A percentile compares a stretch with the other conserved stretches of the same genome.
These are phyloP conservation scores for Taphrina communis DNA, from an alignment of 1,139 yeast species.

Conservation along the genomic window DNA sequence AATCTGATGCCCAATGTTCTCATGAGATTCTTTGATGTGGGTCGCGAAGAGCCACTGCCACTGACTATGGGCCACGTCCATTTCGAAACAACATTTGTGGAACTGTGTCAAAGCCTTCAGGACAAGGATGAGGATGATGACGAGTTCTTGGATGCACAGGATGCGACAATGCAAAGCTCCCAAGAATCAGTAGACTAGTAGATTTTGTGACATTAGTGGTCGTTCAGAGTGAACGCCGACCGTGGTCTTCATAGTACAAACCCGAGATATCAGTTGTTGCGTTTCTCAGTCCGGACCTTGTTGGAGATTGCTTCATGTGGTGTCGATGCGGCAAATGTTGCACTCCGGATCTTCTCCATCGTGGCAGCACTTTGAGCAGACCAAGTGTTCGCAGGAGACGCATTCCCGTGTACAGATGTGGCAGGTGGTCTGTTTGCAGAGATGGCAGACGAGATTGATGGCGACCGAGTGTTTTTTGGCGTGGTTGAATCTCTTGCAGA, in stretches of 20 bases:
- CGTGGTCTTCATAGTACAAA: too few species aligned
- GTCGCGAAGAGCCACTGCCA: background rate
- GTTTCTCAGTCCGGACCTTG: too few species aligned
- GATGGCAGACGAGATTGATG: slow-evolving; percentile 10
- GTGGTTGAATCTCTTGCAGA: slow-evolving; percentile 24
- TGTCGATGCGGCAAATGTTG: slow-evolving; percentile 1
- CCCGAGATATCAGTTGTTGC: too few species aligned
- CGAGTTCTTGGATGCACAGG: background rate
- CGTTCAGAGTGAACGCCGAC: too few species aligned
- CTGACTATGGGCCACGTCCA: slow-evolving; percentile 1
- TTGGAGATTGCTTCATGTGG: background rate
- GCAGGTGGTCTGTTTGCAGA: slow-evolving; percentile 21
- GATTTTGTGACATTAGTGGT: too few species aligned
- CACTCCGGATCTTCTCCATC: slow-evolving; percentile 28
- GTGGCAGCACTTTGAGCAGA: slow-evolving; percentile 26
- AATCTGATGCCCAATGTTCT: slow-evolving; percentile 3
- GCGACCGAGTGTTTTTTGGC: slow-evolving; percentile 1
- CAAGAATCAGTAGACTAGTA: too few species aligned
- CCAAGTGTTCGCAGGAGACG: slow-evolving; percentile 16
- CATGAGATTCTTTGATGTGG: slow-evolving; percentile 1
- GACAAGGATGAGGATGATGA: slow-evolving; percentile 4
- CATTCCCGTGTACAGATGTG: slow-evolving; percentile 25
- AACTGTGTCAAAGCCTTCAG: background rate
- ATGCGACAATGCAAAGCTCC: background rate
- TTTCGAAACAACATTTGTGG: background rate